Conservation (phyloP, 371 early-diverging fungal species). For the Actinomucor elegans region DNA sequence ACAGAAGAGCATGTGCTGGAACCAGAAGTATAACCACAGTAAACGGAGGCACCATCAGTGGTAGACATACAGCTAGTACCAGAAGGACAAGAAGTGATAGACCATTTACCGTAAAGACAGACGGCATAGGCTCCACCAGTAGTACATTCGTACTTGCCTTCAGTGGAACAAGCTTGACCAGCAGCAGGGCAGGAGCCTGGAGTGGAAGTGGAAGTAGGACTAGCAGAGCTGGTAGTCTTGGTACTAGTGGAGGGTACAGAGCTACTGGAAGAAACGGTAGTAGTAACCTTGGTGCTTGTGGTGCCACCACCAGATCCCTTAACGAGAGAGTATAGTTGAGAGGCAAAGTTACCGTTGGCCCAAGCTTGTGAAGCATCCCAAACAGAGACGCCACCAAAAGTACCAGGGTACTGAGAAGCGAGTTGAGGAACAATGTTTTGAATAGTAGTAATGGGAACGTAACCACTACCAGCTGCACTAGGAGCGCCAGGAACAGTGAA, state of each 20-base stretch:
- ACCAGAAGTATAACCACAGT: slow-evolving; percentile 28
- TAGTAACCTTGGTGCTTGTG: neutral
- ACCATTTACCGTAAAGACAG: slow-evolving; percentile 32
- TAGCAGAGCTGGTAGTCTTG: slow-evolving; percentile 4
- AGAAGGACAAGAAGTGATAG: slow-evolving; percentile 21
- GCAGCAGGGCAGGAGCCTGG: slow-evolving; percentile 7
- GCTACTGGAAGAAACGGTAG: slow-evolving; percentile 4
- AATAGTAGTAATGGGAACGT: slow-evolving; percentile 40
- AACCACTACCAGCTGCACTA: slow-evolving; percentile 65
- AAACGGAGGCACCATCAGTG: slow-evolving; percentile 30
- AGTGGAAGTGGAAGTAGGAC: slow-evolving; percentile 7
- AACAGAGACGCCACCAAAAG: slow-evolving; percentile 68
- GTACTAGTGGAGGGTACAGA: neutral
- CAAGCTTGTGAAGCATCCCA: slow-evolving; percentile 63
- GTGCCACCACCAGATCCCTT: slow-evolving; percentile 1
- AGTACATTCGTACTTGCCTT: slow-evolving; percentile 24
- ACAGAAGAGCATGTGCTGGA: slow-evolving; percentile 6
- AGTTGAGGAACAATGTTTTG: slow-evolving; percentile 33
- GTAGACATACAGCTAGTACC: slow-evolving; percentile 31
- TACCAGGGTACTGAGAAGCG: slow-evolving; percentile 37
- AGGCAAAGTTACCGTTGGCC: slow-evolving; percentile 36
- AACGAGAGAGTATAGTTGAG: neutral
- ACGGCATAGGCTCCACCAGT: slow-evolving; percentile 20
- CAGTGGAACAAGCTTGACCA: slow-evolving; percentile 18
- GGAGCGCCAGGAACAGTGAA: slow-evolving; percentile 64